Conservation (phyloP, 1,284 basidiomycete species). For the Leccinum griseonigrum region DNA sequence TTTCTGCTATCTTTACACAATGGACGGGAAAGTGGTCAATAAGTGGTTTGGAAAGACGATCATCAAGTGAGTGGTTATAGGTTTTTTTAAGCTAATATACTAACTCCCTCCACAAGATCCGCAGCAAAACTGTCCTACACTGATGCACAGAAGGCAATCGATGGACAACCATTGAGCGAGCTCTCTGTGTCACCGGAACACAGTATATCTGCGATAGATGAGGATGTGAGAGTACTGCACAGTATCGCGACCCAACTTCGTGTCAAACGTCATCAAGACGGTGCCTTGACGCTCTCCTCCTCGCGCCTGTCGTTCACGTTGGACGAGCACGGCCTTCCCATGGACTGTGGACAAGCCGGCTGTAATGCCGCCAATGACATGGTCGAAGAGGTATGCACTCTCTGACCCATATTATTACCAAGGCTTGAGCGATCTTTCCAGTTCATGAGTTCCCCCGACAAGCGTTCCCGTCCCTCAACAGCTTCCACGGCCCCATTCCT, state of each 20-base stretch:
- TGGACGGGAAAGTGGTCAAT: conserved; percentile 78
- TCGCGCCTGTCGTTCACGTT: conserved; percentile 77
- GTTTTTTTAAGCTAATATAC: neutral
- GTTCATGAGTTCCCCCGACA: conserved; percentile 66
- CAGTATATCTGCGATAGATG: conserved; percentile 58
- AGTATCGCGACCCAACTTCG: conserved; percentile 75
- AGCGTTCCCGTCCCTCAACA: neutral
- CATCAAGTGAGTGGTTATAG: conserved; percentile 62
- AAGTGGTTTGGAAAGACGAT: conserved; percentile 94
- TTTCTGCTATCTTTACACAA: conserved; percentile 84
- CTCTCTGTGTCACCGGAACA: conserved; percentile 59
- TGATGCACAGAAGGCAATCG: conserved; percentile 80
- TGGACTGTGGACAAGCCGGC: conserved; percentile 71
- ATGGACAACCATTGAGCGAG: conserved; percentile 62
- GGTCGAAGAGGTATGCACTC: conserved; percentile 76
- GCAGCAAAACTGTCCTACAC: conserved; percentile 83
- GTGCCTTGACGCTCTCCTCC: conserved; percentile 76
- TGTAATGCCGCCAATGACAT: conserved; percentile 75
- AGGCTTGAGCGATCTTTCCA: conserved; percentile 31
- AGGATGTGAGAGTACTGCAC: conserved; percentile 74
- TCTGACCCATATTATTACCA: neutral
- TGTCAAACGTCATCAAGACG: conserved; percentile 73
- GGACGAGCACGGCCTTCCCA: conserved; percentile 80
- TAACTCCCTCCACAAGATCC: conserved; percentile 51
- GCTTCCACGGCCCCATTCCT: conserved; percentile 21